Conservation (phyloP, 495 filamentous ascomycete species). For the Penicillium nucicola region DNA sequence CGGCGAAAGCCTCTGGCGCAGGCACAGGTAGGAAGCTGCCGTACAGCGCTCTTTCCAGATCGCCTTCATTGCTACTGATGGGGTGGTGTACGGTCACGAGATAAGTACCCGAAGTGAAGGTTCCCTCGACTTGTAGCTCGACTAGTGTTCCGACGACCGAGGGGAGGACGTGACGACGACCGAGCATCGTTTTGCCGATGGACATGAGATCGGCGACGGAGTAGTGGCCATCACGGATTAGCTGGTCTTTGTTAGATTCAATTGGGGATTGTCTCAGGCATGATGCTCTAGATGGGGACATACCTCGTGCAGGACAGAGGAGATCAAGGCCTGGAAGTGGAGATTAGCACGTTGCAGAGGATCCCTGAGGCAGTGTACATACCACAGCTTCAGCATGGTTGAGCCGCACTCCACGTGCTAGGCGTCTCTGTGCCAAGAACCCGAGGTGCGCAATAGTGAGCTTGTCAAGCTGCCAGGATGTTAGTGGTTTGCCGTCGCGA, state of each 20-base stretch:
- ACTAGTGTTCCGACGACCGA: conserved; percentile 71
- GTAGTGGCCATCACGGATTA: conserved; percentile 95
- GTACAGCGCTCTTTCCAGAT: conserved; percentile 82
- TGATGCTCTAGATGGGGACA: conserved; percentile 2
- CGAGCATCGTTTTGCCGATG: conserved; percentile 87
- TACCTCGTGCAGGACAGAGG: conserved; percentile 86
- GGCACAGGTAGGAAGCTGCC: conserved; percentile 90
- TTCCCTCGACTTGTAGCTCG: conserved; percentile 92
- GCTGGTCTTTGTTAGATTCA: conserved; percentile 36
- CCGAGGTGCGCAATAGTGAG: conserved; percentile 90
- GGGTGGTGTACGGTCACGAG: conserved; percentile 94
- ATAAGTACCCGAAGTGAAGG: conserved; percentile 86
- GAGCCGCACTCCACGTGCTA: conserved; percentile 83
- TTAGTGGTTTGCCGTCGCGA: background rate
- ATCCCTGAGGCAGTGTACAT: conserved; percentile 28
- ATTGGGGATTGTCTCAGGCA: background rate
- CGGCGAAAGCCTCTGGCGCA: conserved; percentile 59
- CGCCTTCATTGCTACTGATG: conserved; percentile 81
- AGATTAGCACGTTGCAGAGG: background rate
- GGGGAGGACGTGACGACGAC: conserved; percentile 88
- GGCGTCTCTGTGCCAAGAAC: conserved; percentile 79
- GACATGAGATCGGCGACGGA: conserved; percentile 90
- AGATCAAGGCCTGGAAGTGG: conserved; percentile 71
- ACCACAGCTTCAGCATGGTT: conserved; percentile 92
- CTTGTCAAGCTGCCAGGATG: conserved; percentile 76